Conservation (phyloP, 1,284 basidiomycete species). For the Agroathelia rolfsii region DNA sequence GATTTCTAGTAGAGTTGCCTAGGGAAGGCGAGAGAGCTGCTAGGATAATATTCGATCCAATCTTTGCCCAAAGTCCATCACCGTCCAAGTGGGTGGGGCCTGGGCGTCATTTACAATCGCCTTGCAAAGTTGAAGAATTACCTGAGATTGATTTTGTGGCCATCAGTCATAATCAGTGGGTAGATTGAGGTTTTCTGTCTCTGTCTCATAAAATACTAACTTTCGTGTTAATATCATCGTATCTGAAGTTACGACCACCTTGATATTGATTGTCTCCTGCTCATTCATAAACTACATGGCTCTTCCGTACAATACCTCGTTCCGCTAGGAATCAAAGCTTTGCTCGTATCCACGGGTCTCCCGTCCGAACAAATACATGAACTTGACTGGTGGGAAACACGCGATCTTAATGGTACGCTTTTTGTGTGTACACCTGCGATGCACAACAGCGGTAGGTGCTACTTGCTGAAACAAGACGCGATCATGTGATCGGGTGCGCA, state of each 20-base stretch:
- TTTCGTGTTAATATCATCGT: background rate
- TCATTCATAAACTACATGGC: conserved; percentile 14
- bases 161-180: conserved; percentile 26
- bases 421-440: conserved; percentile 25
- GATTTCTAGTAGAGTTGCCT: conserved; percentile 22
- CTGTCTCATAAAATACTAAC: background rate
- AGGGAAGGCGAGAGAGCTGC: conserved; percentile 10
- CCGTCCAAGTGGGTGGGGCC: conserved; percentile 19
- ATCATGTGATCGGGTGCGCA: too few species aligned
- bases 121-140: conserved; percentile 21
- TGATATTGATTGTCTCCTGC: conserved; percentile 15
- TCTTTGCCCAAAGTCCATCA: conserved; percentile 22
- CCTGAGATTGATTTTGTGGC: conserved; percentile 24
- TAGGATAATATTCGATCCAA: conserved; percentile 25
- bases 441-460: conserved; percentile 21
- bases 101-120: conserved; percentile 20
- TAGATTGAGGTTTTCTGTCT: too few species aligned
- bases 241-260: conserved; percentile 24
- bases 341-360: conserved; percentile 18
- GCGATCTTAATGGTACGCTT: conserved; percentile 12
- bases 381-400: conserved; percentile 28
- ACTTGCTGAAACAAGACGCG: background rate
- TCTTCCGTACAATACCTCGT: conserved; percentile 20
- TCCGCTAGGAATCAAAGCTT: conserved; percentile 19
- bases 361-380: conserved; percentile 17